Conservation (phyloP, 345 rosid genomes). For the Noccaea caerulescens region DNA sequence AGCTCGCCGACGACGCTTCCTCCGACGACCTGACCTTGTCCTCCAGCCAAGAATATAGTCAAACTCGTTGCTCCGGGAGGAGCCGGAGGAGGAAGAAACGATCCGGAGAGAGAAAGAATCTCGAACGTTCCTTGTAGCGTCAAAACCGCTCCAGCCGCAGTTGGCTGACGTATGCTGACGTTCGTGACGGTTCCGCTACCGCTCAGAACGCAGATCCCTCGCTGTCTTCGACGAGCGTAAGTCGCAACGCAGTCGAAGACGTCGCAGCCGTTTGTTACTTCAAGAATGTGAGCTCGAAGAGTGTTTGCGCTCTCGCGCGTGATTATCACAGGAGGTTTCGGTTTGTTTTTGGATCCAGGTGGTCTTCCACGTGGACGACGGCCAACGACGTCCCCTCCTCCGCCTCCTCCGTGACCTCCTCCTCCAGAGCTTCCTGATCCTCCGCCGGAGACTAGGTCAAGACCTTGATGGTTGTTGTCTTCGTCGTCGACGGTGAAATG, state of each 20-base stretch:
- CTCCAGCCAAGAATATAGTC: constrained; percentile 88
- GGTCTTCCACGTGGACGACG: constrained; percentile 96
- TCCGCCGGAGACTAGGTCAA: constrained; percentile 52
- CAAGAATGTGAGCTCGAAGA: constrained; percentile 96
- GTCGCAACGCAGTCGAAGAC: constrained; percentile 85
- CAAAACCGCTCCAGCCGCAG: constrained; percentile 82
- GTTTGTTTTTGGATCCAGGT: constrained; percentile 92
- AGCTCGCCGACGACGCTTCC: constrained; percentile 97
- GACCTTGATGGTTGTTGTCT: constrained; percentile 53
- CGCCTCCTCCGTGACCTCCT: constrained; percentile 39
- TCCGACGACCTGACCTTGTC: constrained; percentile 96
- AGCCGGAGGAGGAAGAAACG: constrained; percentile 96
- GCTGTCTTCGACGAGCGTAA: constrained; percentile 86
- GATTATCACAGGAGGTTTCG: constrained; percentile 91
- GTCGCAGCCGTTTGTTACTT: constrained; percentile 88
- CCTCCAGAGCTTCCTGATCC: constrained; percentile 47
- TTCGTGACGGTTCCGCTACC: constrained; percentile 94
- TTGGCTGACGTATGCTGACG: constrained; percentile 90
- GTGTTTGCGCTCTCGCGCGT: constrained; percentile 96
- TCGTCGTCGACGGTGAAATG: constrained; percentile 51
- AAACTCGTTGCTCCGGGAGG: constrained; percentile 97
- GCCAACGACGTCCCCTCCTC: constrained; percentile 45
- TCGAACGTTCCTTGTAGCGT: constrained; percentile 95
- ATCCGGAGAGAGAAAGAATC: constrained; percentile 88
- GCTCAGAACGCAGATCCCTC: constrained; percentile 89